phyloP scores from a whole-genome alignment of 495 filamentous ascomycete genomes.

The Aspergillus homomorphus region DNA sequence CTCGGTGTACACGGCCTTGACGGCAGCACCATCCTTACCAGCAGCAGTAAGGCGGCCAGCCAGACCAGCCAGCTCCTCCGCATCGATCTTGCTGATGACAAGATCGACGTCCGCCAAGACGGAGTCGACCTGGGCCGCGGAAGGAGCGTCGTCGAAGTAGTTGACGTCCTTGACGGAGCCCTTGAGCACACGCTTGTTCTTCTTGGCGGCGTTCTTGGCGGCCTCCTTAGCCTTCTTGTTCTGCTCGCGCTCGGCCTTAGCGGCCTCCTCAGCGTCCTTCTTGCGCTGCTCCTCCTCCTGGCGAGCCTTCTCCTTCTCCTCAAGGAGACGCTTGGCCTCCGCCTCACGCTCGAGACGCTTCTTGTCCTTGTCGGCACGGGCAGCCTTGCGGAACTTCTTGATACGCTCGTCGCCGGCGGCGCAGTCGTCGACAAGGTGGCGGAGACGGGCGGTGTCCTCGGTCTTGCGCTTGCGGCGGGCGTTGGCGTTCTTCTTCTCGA shows the following conservation, averaged over 20 bases:
- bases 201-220: conserved; percentile 96
- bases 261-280: conserved; percentile 80
- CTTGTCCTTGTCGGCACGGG: conserved; percentile 89
- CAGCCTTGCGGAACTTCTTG: conserved; percentile 91
- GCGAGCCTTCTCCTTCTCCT: conserved; percentile 73
- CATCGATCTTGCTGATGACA: conserved; percentile 83
- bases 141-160: conserved; percentile 67
- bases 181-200: conserved; percentile 96
- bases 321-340: conserved; percentile 76
- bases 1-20: conserved; percentile 65
- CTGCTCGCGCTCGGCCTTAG: conserved; percentile 75
- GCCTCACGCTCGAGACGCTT: conserved; percentile 88
- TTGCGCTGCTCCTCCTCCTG: conserved; percentile 72
- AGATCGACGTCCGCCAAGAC: conserved; percentile 85
- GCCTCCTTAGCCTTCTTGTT: conserved; percentile 98
- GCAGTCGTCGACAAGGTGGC: conserved; percentile 82
- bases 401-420: conserved; percentile 85
- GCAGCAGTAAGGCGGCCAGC: conserved; percentile 65
- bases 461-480: conserved; percentile 98
- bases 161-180: conserved; percentile 92
- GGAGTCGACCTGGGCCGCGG: conserved; percentile 69
- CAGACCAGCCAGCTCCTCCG: conserved; percentile 79
- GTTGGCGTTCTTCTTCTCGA: conserved; percentile 97
- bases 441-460: conserved; percentile 87
- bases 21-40: conserved; percentile 53